Conservation (phyloP, 139 green algal genomes). For the Closterium sp. region DNA sequence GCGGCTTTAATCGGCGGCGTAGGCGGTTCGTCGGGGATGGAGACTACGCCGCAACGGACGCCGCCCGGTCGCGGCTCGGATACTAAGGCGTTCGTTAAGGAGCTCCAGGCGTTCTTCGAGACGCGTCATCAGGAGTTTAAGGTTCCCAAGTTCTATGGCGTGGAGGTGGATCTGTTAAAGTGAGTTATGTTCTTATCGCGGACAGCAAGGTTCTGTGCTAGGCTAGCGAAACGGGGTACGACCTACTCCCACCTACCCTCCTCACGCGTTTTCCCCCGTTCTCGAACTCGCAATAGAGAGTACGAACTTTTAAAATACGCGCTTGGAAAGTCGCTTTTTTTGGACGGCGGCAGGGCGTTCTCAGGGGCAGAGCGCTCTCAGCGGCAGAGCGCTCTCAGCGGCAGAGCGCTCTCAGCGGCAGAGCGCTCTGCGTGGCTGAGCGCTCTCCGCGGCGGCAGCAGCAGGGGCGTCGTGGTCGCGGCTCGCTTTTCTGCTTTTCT, state of each 20-base stretch:
- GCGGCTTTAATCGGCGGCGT: background rate
- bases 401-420: too few relatives aligned
- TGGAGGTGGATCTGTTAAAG: conserved; percentile 26
- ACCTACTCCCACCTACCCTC: background rate
- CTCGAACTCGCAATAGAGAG: background rate
- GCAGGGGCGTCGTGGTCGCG: background rate
- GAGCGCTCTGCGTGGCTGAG: too few relatives aligned
- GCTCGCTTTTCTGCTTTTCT: background rate
- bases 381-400: too few relatives aligned
- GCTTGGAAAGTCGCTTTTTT: too few relatives aligned
- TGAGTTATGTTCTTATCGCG: conserved; percentile 8
- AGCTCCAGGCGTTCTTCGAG: conserved; percentile 9
- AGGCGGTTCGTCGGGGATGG: background rate
- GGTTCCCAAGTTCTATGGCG: conserved; percentile 27
- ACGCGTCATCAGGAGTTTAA: background rate
- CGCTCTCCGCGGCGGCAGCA: too few relatives aligned
- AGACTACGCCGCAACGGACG: background rate
- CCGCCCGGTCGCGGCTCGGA: background rate
- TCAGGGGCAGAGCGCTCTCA: too few relatives aligned
- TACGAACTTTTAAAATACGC: too few relatives aligned
- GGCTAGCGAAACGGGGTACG: background rate
- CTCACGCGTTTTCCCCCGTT: background rate
- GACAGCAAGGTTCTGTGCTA: background rate
- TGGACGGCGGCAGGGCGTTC: too few relatives aligned
- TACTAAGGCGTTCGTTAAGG: background rate